phyloP scores from a whole-genome alignment of 2,329 filamentous ascomycete genomes.

The Aspergillus arachidicola region DNA sequence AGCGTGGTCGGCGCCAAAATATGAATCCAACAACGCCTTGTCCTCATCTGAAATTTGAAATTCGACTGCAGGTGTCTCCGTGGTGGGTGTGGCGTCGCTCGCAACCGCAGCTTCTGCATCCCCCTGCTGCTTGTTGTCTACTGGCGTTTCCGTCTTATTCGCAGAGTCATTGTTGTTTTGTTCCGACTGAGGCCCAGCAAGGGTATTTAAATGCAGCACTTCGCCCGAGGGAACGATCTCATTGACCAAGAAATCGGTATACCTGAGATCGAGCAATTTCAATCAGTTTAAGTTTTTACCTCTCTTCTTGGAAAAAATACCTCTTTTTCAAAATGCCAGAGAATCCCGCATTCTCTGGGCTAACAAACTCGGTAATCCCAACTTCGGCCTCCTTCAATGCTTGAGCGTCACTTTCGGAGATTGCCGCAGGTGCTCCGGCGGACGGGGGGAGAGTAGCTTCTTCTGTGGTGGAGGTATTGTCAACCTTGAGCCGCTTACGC shows the following conservation, averaged over 20 bases:
- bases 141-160: slow-evolving; percentile 14
- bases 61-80: slow-evolving; percentile 21
- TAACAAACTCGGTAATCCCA: slow-evolving; percentile 68
- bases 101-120: slow-evolving; percentile 15
- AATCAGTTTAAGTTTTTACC: background rate
- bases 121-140: slow-evolving; percentile 18
- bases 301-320: slow-evolving; percentile 32
- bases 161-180: slow-evolving; percentile 13
- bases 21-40: slow-evolving; percentile 43
- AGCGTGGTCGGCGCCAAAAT: slow-evolving; percentile 56
- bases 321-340: slow-evolving; percentile 68
- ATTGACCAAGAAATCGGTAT: slow-evolving; percentile 90
- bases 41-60: slow-evolving; percentile 50
- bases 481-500: slow-evolving; percentile 39
- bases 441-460: slow-evolving; percentile 20
- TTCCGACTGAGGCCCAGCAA: slow-evolving; percentile 34
- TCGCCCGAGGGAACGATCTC: slow-evolving; percentile 77
- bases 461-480: slow-evolving; percentile 22
- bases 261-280: slow-evolving; percentile 52
- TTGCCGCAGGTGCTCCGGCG: slow-evolving; percentile 14
- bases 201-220: slow-evolving; percentile 70
- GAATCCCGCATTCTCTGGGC: slow-evolving; percentile 60
- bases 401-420: slow-evolving; percentile 31
- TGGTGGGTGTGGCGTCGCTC: slow-evolving; percentile 14
- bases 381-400: slow-evolving; percentile 48